Base-by-base conservation (phyloP, 2,329 filamentous ascomycete genomes). In the Dendrostoma leiphaemia region DNA sequence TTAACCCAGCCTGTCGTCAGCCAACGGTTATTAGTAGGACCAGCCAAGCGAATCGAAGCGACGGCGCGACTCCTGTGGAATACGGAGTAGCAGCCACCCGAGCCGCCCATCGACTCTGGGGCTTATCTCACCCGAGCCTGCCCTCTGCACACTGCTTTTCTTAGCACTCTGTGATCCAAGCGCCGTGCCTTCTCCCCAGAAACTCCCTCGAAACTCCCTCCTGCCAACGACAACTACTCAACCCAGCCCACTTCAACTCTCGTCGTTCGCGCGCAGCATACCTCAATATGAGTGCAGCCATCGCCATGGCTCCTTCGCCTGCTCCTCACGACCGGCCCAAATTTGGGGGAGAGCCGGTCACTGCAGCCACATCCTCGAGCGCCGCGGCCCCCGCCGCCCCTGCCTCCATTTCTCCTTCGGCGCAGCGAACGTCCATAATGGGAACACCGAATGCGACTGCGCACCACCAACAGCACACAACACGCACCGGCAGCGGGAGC, bases 291-390 rank as follows among this genome's bases (percentile, higher is more conserved):
- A 86, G 83, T 75, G 78, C 84, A 69, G 83, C 82, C 71, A 80
- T 86, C 68, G 82, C 83, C 65, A 86, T 86, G 84, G 83, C 81
- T 67, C 83, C 83, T 61, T 86, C 84, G 68, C 84, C 83, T 65
- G 83, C 83, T 72, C 83, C 83, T 62, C 83, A 86, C 69, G 83
- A 86, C 69, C 76, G 83, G 68, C 74, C 81, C 56, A 75, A 78
- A n/a, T 82, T 80, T 62, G 71, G 78, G 65, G 75, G 77, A 60
- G 80, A 80, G 62, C 69, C 77, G 59, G 72, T 73, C 60, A 71
- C 74, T 53, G 62, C 58, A 34, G 62, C 65, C 13, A 64, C 71
- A 35, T 63, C 69, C 43, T 63, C 71, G 43, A 62, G 62, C 57
- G 62, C 69, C 51, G 63, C 69, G 50, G 59, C 61, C 50, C 60